Percentiles rank a stretch among this genome's conserved stretches.
phyloP scores from a whole-genome alignment of 306 rosid genomes.

The Cicer yamashitae region DNA sequence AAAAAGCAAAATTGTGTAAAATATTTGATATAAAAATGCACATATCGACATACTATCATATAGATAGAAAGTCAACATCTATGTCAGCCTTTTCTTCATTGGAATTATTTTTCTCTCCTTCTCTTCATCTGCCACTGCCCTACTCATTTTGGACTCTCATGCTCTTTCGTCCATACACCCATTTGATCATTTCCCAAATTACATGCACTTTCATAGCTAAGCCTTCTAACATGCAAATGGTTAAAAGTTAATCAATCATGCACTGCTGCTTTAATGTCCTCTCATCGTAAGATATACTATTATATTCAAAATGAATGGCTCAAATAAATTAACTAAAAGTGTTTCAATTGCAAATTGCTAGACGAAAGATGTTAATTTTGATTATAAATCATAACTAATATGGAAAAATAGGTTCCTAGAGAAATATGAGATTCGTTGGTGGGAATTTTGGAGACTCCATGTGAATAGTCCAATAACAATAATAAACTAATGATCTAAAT shows the following conservation, averaged over 20 bases:
- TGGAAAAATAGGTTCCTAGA: too few species aligned
- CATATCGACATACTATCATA: neutral
- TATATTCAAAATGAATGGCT: too few species aligned
- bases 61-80: slow-evolving; percentile 24
- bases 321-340: too few species aligned
- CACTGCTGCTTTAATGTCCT: neutral
- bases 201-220: slow-evolving; percentile 12
- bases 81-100: slow-evolving; percentile 8
- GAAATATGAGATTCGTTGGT: too few species aligned
- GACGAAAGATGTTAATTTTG: too few species aligned
- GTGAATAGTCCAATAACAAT: too few species aligned
- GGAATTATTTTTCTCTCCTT: neutral
- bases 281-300: neutral
- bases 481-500: too few species aligned
- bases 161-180: neutral
- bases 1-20: neutral
- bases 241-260: neutral
- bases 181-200: neutral
- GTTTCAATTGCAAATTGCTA: too few species aligned
- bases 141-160: slow-evolving; percentile 5
- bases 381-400: too few species aligned
- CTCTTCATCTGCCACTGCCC: slow-evolving; percentile 1
- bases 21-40: neutral
- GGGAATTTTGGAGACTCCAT: too few species aligned
- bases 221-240: neutral